A percentile compares a stretch with the other conserved stretches of the same genome.
Evolutionary conservation across 2,329 filamentous ascomycete species (phyloP).

Genomic region (Lasiodiplodia citricola): DNA sequence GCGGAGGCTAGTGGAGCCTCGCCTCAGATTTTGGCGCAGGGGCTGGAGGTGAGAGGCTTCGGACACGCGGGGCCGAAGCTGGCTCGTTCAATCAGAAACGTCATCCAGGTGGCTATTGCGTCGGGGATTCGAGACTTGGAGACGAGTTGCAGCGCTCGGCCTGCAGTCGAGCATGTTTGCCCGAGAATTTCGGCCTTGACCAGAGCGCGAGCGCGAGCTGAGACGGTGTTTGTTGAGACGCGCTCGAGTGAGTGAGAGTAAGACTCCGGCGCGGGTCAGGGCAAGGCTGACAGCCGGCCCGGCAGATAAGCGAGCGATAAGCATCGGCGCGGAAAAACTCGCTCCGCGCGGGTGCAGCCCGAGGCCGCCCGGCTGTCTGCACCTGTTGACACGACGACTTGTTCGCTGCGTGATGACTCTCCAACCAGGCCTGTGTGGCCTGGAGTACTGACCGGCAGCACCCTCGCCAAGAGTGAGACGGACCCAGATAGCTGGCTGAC

Average conservation of each 20-base stretch:
- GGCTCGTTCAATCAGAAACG: conserved; percentile 7
- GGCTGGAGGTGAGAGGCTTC: conserved; percentile 15
- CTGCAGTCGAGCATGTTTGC: neutral
- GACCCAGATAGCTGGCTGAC: neutral
- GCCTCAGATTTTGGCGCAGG: conserved; percentile 20
- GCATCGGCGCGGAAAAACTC: conserved; percentile 13
- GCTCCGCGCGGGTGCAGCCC: neutral
- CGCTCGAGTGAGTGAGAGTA: too few relatives aligned
- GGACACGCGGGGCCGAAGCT: conserved; percentile 27
- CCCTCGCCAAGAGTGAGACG: neutral
- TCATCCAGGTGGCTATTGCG: neutral
- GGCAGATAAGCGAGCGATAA: conserved; percentile 6
- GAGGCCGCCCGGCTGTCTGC: too few relatives aligned
- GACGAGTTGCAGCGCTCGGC: neutral
- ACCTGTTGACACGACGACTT: neutral
- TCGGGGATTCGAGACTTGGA: neutral
- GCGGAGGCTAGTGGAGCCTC: conserved; percentile 9
- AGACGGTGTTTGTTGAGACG: neutral
- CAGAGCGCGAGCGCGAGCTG: conserved; percentile 23
- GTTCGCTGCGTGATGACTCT: neutral
- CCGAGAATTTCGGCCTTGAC: conserved; percentile 10
- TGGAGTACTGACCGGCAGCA: neutral
- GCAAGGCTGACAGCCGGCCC: neutral
- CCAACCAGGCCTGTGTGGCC: neutral
- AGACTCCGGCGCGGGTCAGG: neutral